Base-by-base conservation (phyloP, 768 basidiomycete species). In the Tulasnella sp. region DNA sequence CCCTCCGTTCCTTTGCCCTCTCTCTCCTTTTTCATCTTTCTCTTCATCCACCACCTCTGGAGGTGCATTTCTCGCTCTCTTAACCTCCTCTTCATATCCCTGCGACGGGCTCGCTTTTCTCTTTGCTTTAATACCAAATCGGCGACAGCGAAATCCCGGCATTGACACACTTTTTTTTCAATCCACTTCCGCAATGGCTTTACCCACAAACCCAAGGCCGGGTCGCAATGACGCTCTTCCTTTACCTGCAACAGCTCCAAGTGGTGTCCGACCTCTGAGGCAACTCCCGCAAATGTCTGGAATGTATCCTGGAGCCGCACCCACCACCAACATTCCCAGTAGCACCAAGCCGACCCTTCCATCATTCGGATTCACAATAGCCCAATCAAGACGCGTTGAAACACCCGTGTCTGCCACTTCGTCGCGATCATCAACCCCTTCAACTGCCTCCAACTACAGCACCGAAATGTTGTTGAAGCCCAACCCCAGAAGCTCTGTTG, bases 21-120 rank as follows among this genome's bases (percentile, higher is more conserved):
- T 38, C 69, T 40, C 37, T 14, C 36, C 64, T 9, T 25, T 25
- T 38, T 37, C 37, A 38, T 38, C 25, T 29, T 71, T 38, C 37
- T 38, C 69, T 71, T 29, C 69, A 38, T 71, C 69, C 37, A 31
- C 69, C 37, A 34, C 69, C 69, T 71, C 69, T 71, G 69, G 69
- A 34, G 69, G 69, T 71, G 29, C 31, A 25, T 42, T 71, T 42
- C 42, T 37, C 1, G 1, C 69, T 25, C 6, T 42, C 42, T 71
- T 25, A 71, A 54, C 49, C n/a, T n/a, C n/a, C 45, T 49, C 45
- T 49, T 49, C 45, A 49, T 49, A 4, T 49, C 2, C 17, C 45
- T 22, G 45, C 45, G 45, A 49, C 45, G 45, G 45, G 45, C 17
- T 49, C 45, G 45, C 45, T 49, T 49, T 49, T 39, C 22, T 49